A percentile compares a stretch with the other conserved stretches of the same genome.
These are phyloP conservation scores for Coemansia sp. DNA, from an alignment of 192 early-diverging fungal species.

Conservation along the genomic window DNA sequence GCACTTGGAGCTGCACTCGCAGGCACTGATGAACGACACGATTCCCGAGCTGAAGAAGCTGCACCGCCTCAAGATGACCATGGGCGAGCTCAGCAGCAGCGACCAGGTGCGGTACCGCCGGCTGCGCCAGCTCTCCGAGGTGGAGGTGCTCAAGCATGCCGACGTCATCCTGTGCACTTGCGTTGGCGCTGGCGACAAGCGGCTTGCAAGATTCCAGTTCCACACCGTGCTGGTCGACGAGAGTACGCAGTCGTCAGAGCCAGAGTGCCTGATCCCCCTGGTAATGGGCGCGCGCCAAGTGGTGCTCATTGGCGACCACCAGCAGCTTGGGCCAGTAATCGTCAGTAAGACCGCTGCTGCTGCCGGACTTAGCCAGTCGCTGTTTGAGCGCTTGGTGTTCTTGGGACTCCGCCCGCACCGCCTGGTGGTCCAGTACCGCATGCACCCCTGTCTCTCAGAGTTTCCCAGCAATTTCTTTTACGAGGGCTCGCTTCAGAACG, in stretches of 20 bases:
- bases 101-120: constrained; percentile 87
- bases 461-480: constrained; percentile 99
- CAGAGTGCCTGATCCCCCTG: constrained; percentile 97
- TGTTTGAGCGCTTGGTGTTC: constrained; percentile 95
- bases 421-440: constrained; percentile 97
- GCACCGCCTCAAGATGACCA: constrained; percentile 79
- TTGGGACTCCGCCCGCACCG: constrained; percentile 91
- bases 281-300: constrained; percentile 94
- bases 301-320: constrained; percentile 98
- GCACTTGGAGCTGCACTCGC: constrained; percentile 93
- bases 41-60: constrained; percentile 92
- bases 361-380: constrained; percentile 91
- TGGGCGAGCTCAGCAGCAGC: constrained; percentile 84
- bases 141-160: constrained; percentile 87
- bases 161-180: constrained; percentile 99
- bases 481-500: constrained; percentile 96
- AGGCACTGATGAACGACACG: constrained; percentile 93
- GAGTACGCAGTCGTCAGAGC: constrained; percentile 94
- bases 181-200: constrained; percentile 94
- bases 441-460: constrained; percentile 98
- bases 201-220: constrained; percentile 85
- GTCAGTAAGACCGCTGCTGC: constrained; percentile 94
- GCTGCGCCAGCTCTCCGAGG: constrained; percentile 83
- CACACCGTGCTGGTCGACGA: constrained; percentile 96
- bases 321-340: constrained; percentile 97